phyloP scores from a whole-genome alignment of 2,329 filamentous ascomycete genomes.

The Metarhizium anisopliae region DNA sequence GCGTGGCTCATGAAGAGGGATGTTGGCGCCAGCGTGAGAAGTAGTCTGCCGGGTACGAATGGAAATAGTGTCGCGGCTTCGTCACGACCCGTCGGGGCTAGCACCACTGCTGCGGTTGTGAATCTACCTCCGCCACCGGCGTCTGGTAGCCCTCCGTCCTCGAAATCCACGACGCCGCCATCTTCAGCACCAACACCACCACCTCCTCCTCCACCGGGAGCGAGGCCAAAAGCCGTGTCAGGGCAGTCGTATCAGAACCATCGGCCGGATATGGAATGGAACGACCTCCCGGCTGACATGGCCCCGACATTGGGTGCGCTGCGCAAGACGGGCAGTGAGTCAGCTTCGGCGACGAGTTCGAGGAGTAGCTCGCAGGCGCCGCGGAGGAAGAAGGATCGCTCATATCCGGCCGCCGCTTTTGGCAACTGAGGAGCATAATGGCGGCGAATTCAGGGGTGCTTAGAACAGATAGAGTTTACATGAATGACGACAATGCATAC shows the following conservation, averaged over 20 bases:
- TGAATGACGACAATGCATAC: background rate
- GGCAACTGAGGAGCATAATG: slow-evolving; percentile 23
- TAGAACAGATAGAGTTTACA: background rate
- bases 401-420: slow-evolving; percentile 56
- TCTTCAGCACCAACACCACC: no score
- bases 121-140: slow-evolving; percentile 22
- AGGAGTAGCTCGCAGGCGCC: slow-evolving; percentile 44
- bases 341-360: slow-evolving; percentile 37
- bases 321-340: slow-evolving; percentile 19
- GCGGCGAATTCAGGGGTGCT: background rate
- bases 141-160: slow-evolving; percentile 16
- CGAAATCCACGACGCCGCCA: slow-evolving; percentile 14
- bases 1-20: slow-evolving; percentile 50
- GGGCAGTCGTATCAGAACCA: slow-evolving; percentile 48
- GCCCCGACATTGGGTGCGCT: slow-evolving; percentile 23
- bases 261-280: slow-evolving; percentile 54
- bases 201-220: slow-evolving; percentile 6
- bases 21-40: slow-evolving; percentile 17
- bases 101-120: slow-evolving; percentile 21
- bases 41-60: background rate
- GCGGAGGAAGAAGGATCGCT: slow-evolving; percentile 50
- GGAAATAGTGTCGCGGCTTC: background rate
- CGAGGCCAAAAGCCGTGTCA: slow-evolving; percentile 12
- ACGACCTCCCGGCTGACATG: slow-evolving; percentile 56
- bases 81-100: slow-evolving; percentile 10